Evolutionary conservation across 2,329 filamentous ascomycete species (phyloP), one percentile per base, ranked within the genome.

Genomic region (Aspergillus sp.): DNA sequence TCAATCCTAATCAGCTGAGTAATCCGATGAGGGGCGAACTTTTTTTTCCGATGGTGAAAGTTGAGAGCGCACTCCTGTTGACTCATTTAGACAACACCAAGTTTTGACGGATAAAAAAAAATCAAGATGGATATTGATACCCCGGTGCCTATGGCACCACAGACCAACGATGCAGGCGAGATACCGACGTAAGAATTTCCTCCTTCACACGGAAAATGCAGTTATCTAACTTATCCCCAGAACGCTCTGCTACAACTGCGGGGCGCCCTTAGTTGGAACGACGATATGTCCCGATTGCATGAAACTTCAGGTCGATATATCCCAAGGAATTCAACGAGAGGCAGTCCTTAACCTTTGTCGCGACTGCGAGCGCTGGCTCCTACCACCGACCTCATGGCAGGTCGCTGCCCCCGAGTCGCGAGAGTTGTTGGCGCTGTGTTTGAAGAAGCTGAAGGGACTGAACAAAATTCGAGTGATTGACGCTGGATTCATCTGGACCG

Each of bases 221-320:
- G 21, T 35, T 37, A n/a, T 44, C 35, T 57, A 37, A 54, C 51
- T 33, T 21, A 19, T 14, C 85, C 9, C 15, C 49, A 59, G 57
- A 17, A 37, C 39, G 21, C 49, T 59, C 12, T 59, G 57, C 44
- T 59, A 59, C 25, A 56, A 56, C 45, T 59, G 57, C 53, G 57
- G 57, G 49, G 57, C 57, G 17, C 57, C 57, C 6, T 35, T 59
- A 54, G 49, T 46, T 25, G 57, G 57, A 19, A 53, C 48, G 33
- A 59, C 57, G 39, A 44, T 59, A 45, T 59, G 57, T 35, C 52
- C 25, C 21, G 57, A 59, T 40, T 59, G 57, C 50, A 59, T 59
- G 53, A 49, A 48, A 46, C 43, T 50, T 19, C 31, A 51, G 14
- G 49, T 56, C 44, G 57, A 59, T 31, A 59, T 59, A 31, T 59